Percentiles rank a stretch among this genome's conserved stretches.
Evolutionary conservation across 176 grass and related monocot species (phyloP).

Genomic region (Carex myosuroides): DNA sequence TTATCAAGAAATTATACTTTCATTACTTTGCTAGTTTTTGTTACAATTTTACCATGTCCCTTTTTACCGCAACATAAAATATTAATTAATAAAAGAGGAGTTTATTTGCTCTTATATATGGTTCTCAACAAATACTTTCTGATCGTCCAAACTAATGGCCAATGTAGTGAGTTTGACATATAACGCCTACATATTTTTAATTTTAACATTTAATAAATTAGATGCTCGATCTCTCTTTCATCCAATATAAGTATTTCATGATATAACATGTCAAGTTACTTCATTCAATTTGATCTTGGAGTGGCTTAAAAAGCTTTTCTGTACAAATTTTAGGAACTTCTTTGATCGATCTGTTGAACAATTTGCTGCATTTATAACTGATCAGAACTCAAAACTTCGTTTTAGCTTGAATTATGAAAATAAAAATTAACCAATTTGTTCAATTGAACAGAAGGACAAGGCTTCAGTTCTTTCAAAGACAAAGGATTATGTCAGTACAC

Average conservation of each 20-base stretch:
- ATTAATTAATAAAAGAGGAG: background rate
- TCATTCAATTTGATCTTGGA: background rate
- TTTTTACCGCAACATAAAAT: background rate
- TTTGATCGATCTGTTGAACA: background rate
- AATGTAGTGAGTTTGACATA: background rate
- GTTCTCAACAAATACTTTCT: background rate
- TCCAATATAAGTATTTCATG: background rate
- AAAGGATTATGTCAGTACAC: slow-evolving; percentile 53
- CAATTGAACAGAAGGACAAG: slow-evolving; percentile 60
- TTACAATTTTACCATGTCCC: background rate
- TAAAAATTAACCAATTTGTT: background rate
- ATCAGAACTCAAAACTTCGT: background rate
- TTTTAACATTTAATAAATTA: background rate
- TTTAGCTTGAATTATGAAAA: background rate
- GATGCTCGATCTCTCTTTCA: background rate
- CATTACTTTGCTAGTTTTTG: background rate
- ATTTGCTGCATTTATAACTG: background rate
- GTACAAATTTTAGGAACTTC: background rate
- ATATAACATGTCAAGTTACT: background rate
- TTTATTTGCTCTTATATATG: background rate
- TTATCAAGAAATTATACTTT: background rate
- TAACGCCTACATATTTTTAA: background rate
- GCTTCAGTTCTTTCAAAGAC: slow-evolving; percentile 67
- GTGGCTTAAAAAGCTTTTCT: background rate
- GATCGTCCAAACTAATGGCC: background rate